Evolutionary conservation across 805 yeast species (phyloP), one percentile per base, ranked within the genome.

Genomic region (Saccharomycopsis olivae): DNA sequence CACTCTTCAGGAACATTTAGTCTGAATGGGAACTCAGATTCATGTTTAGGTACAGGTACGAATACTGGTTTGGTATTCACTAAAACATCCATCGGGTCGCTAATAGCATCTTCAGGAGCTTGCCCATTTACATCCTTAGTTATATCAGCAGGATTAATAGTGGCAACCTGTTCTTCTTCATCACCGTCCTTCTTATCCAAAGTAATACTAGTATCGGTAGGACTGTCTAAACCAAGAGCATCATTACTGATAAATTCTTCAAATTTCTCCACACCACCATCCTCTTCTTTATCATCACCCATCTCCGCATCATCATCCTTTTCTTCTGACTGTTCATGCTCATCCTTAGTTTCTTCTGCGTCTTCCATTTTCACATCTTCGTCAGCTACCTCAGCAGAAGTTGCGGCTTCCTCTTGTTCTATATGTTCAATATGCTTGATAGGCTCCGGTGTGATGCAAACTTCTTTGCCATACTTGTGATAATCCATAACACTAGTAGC

Each of bases 401-500:
- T n/a, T n/a, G n/a, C n/a, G n/a, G n/a, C n/a, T 4, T 47, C 47
- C 18, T 32, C 48, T 18, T 36, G 41, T 2, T 46, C 47, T 2
- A 29, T 44, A 11, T 29, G 40, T 18, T 37, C 46, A n/a, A 40
- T 23, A 29, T 28, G 50, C 23, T 49, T 47, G 9, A 75, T 66
- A 3, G 70, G 66, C 48, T 64, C 69, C 37, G 71, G 58, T 44
- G 68, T 73, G 11, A 85, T 61, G 52, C 94, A 78, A 16, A 69
- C 71, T 5, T 55, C 60, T 53, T 75, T 76, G 0, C 96, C 96
- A 49, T 69, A 73, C 1, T 53, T 63, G 94, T 95, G 85, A 55
- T 76, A 86, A 46, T 84, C 94, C 53, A 63, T 59, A 2, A 89
- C 71, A 0, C 87, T 81, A 44, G 74, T 78, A 0, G 96, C 81